Base-by-base conservation (phyloP, 1,284 basidiomycete species). In the Cutaneotrichosporon cavernicola region DNA sequence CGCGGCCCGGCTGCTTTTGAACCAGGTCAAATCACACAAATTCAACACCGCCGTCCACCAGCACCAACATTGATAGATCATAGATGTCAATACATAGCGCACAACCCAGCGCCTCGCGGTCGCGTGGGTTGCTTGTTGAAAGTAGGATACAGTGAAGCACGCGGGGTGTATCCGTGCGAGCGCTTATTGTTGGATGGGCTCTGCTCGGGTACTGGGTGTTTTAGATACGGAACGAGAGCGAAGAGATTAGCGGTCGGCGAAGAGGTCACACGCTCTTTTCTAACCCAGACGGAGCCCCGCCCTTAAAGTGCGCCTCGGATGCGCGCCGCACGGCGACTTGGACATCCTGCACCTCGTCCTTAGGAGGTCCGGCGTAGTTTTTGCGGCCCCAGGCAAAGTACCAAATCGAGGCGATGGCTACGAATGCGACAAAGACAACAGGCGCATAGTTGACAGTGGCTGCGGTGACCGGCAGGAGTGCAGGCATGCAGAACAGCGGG, bases 381-480 rank as follows among this genome's bases (percentile, higher is more conserved):
- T 69, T 73, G 50, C 73, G 66, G 11, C 78, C 78, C 65, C 69
- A 71, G 66, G 85, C 81, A 55, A 84, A 59, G 69, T 87, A 88
- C 86, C 86, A 87, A n/a, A 80, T 76, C 0, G 81, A 83, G 56
- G 85, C 85, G 49, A 88, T 81, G 13, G 75, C 69, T 4, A 77
- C 84, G 67, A 87, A 87, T 1, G 85, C 86, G 43, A 87, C 83
- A 64, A 87, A 87, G 22, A 88, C 86, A 8, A 85, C 86, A 21
- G 85, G 86, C 9, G 83, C 86, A 68, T 86, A 76, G 69, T 76
- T 76, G 70, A 76, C 74, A 46, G 62, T 64, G 22, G 46, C 53
- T 8, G 67, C 58, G 5, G 72, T 71, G 60, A 76, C 73, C 18
- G 74, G 74, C 8, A 76, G 61, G 34, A 38, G 49, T n/a, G 72